Conservation (phyloP, 139 green algal species). For the Nannochloris sp. region DNA sequence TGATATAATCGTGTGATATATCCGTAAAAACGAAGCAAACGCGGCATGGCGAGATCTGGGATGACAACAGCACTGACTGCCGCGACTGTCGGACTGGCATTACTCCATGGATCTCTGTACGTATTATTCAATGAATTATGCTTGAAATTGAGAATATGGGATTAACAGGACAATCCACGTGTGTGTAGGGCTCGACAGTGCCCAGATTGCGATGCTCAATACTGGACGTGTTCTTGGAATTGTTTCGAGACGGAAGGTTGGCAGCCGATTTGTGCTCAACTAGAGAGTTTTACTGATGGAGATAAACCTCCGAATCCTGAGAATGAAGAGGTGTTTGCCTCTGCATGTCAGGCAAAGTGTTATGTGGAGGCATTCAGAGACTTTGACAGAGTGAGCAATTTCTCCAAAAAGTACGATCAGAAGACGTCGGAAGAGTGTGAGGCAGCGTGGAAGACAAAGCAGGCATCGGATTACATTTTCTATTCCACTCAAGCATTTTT, state of each 20-base stretch:
- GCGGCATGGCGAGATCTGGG: too few species aligned
- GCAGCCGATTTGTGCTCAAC: neutral
- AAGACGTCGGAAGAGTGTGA: neutral
- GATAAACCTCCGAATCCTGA: neutral
- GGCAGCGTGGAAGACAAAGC: slow-evolving; percentile 1
- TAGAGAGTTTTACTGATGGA: slow-evolving; percentile 1
- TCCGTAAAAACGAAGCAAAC: too few species aligned
- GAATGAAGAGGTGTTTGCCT: neutral
- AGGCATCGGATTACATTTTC: slow-evolving; percentile 6
- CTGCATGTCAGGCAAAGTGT: slow-evolving; percentile 1
- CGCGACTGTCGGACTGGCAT: too few species aligned
- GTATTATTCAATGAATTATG: too few species aligned
- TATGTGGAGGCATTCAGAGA: slow-evolving; percentile 5
- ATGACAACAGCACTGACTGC: too few species aligned
- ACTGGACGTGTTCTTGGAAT: slow-evolving; percentile 4
- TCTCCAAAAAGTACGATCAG: slow-evolving; percentile 5
- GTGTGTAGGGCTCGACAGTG: neutral
- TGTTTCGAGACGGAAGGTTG: slow-evolving; percentile 4
- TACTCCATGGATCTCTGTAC: too few species aligned
- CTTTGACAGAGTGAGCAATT: neutral
- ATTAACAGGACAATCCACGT: too few species aligned
- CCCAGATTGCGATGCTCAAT: slow-evolving; percentile 11
- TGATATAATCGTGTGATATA: too few species aligned
- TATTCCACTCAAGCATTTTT: neutral
- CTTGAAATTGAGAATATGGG: too few species aligned